Percentiles rank a stretch among this genome's conserved stretches.
Conservation (phyloP, 1,139 yeast species). For the Saccharomycopsis hybrid region DNA sequence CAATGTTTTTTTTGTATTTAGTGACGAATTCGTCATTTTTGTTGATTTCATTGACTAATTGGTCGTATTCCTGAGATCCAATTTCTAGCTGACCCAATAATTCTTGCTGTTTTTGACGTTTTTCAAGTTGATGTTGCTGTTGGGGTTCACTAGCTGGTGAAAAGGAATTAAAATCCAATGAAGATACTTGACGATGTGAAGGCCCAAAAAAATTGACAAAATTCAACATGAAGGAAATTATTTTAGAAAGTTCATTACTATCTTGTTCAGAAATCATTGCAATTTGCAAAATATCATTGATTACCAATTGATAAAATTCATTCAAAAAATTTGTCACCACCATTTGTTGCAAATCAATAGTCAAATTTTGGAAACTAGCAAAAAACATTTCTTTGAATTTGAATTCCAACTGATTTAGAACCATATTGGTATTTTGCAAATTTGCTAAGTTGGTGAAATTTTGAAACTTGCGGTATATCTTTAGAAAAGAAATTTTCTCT, state of each 20-base stretch:
- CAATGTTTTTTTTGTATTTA: conserved; percentile 27
- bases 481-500: conserved; percentile 19
- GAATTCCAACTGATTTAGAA: conserved; percentile 20
- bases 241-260: conserved; percentile 23
- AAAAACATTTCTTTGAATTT: conserved; percentile 21
- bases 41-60: not conserved
- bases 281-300: conserved; percentile 23
- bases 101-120: too few species aligned
- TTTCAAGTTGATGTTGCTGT: too few species aligned
- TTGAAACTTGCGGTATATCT: conserved; percentile 19
- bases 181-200: not conserved
- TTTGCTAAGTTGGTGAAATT: conserved; percentile 14
- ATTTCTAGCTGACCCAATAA: too few species aligned
- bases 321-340: conserved; percentile 19
- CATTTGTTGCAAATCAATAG: conserved; percentile 10
- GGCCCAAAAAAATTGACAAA: conserved; percentile 12
- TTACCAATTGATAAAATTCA: conserved; percentile 25
- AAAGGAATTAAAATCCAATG: too few species aligned
- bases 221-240: conserved; percentile 21
- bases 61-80: too few species aligned
- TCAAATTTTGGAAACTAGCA: conserved; percentile 16
- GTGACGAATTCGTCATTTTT: conserved; percentile 13
- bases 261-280: conserved; percentile 26
- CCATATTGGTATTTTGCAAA: not conserved
- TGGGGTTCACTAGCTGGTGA: not conserved